Evolutionary conservation across 805 yeast genomes (phyloP).

Genomic region (Metahyphopichia silvanorum): DNA sequence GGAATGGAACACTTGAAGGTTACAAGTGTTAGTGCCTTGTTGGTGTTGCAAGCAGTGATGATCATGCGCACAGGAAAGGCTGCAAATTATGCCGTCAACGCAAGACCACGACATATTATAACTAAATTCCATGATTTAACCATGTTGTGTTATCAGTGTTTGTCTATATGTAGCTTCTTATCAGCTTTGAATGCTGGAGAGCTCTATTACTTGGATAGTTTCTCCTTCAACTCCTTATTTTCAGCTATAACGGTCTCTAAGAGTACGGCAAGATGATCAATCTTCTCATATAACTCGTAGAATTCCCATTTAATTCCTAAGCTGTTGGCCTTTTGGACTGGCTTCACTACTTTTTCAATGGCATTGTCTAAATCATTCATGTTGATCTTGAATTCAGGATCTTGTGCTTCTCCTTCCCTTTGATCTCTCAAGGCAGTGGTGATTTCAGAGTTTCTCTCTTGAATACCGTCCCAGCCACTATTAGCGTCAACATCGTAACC

Average conservation of each 20-base stretch:
- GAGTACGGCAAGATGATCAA: constrained; percentile 43
- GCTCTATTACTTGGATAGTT: constrained; percentile 7
- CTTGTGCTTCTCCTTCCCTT: constrained; percentile 60
- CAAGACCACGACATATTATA: no score
- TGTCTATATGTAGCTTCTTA: no score
- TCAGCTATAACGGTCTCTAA: constrained; percentile 38
- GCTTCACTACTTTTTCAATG: constrained; percentile 53
- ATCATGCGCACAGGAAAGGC: no score
- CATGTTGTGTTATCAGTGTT: no score
- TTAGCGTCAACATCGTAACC: constrained; percentile 50
- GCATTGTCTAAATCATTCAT: constrained; percentile 47
- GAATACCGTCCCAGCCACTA: constrained; percentile 34
- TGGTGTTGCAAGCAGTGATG: no score
- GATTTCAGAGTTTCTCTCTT: constrained; percentile 37
- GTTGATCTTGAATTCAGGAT: constrained; percentile 62
- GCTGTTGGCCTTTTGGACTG: constrained; percentile 52
- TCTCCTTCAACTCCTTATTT: constrained; percentile 24
- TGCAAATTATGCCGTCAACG: no score
- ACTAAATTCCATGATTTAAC: no score
- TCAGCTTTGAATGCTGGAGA: no score
- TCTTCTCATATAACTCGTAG: constrained; percentile 50
- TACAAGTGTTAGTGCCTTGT: no score
- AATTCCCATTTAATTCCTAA: constrained; percentile 64
- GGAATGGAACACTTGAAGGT: no score
- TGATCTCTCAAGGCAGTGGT: constrained; percentile 44